A percentile compares a stretch with the other conserved stretches of the same genome.
These are phyloP conservation scores for Pythium angustatum DNA, from an alignment of 352 stramenopile genomes.

Conservation along the genomic window DNA sequence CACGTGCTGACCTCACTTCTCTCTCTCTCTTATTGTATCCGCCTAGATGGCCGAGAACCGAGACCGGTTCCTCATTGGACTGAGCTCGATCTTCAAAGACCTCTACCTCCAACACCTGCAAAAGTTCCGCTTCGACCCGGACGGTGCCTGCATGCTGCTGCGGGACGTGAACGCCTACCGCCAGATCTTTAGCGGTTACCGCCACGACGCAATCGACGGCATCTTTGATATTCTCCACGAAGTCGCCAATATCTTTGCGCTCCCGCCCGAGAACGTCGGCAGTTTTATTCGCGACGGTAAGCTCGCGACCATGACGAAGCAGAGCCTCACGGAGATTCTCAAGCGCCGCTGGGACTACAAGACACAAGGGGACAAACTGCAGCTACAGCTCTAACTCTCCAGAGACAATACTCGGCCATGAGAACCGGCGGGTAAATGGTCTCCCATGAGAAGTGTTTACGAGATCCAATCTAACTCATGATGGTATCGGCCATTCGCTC, in stretches of 20 bases:
- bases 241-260: constrained; percentile 80
- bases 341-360: constrained; percentile 87
- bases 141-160: constrained; percentile 80
- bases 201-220: constrained; percentile 51
- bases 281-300: constrained; percentile 78
- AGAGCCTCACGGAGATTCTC: constrained; percentile 62
- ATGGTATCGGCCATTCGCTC: too few relatives aligned
- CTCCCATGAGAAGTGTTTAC: too few relatives aligned
- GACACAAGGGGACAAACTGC: constrained; percentile 71
- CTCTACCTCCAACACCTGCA: constrained; percentile 73
- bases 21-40: not conserved
- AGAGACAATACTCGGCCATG: not conserved
- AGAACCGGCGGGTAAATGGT: not conserved
- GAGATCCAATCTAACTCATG: too few relatives aligned
- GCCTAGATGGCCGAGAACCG: constrained; percentile 61
- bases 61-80: constrained; percentile 54
- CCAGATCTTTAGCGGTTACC: constrained; percentile 57
- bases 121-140: constrained; percentile 79
- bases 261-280: constrained; percentile 73
- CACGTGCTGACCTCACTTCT: too few relatives aligned
- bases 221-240: constrained; percentile 80
- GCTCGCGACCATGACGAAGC: constrained; percentile 58
- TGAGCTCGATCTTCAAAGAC: constrained; percentile 68
- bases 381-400: constrained; percentile 38
- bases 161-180: constrained; percentile 77